Base-by-base conservation (phyloP, 2,329 filamentous ascomycete species). In the Paecilomyces formosus region DNA sequence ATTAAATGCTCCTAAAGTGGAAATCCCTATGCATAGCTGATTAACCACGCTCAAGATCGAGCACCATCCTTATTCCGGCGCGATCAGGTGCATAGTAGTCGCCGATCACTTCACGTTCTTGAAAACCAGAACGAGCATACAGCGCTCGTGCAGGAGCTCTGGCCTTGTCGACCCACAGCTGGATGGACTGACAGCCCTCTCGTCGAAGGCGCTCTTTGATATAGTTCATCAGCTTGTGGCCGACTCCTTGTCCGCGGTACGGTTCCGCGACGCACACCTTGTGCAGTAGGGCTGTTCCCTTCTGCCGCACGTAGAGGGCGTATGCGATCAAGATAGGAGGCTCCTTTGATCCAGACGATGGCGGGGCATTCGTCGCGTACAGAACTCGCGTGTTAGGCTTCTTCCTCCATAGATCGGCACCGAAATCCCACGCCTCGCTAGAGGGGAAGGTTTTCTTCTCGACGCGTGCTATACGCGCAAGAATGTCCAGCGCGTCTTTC, bases 21-120 rank as follows among this genome's bases (percentile, higher is more conserved):
- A 45, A 21, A 45, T 45, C 8, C 39, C 15, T 13, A 45, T 55
- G 12, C 54, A 57, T 28, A 39, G 55, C 56, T 55, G 52, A 58
- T 57, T 56, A 61, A 62, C 61, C 66, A 66, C 62, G 62, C 65
- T 68, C 63, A 55, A 74, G 66, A 57, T 71, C 61, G 35, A 77
- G 66, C 56, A 71, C 62, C 76, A 79, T 79, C 62, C 71, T 74
- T 55, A 79, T 71, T 12, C 76, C 79, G 55, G 76, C 76, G 58
- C 79, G 74, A 55, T 79, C 78, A 61, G 73, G 72, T 28, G 76
- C 76, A 65, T 82, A 83, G 68, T 82, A 83, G 66, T 81, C 73
- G 53, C 68, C 66, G 53, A 80, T 74, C 53, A 70, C 69, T 61
- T 81, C 77, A 24, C 72, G 68, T 68, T 80, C 74, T 58, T 73